Evolutionary conservation across 2,329 filamentous ascomycete genomes (phyloP).

Genomic region (Penicillium sp.): DNA sequence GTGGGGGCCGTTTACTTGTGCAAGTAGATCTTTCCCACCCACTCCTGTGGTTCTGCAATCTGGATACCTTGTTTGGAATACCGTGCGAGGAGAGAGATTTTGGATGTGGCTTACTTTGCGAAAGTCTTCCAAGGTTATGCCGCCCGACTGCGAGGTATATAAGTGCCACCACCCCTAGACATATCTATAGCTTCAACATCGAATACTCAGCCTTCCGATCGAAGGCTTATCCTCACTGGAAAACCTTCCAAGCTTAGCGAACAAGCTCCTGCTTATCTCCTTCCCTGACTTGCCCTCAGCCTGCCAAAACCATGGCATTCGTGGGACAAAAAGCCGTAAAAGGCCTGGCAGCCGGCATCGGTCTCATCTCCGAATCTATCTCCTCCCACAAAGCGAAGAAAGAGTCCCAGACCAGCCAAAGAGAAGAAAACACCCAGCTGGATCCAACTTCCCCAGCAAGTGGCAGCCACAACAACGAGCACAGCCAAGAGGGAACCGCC

Average conservation of each 20-base stretch:
- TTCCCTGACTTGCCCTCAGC: not conserved
- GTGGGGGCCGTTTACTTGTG: not conserved
- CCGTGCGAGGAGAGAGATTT: too few relatives aligned
- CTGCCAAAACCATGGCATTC: not conserved
- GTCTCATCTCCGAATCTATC: slow-evolving; percentile 28
- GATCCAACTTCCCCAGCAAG: not conserved
- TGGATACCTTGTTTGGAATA: too few relatives aligned
- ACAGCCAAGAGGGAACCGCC: not conserved
- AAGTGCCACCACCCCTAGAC: too few relatives aligned
- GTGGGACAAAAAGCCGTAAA: slow-evolving; percentile 14
- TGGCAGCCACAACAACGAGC: not conserved
- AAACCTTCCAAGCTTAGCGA: too few relatives aligned
- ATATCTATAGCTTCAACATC: too few relatives aligned
- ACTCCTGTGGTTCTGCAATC: not conserved
- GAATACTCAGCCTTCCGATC: too few relatives aligned
- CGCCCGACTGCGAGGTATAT: too few relatives aligned
- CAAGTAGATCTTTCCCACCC: too few relatives aligned
- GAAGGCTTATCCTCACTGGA: too few relatives aligned
- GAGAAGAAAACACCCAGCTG: not conserved
- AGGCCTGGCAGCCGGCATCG: slow-evolving; percentile 29
- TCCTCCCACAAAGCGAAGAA: slow-evolving; percentile 22
- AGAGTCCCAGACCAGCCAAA: not conserved
- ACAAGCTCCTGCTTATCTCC: not conserved
- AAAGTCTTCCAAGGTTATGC: too few relatives aligned
- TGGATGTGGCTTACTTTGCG: too few relatives aligned